Percentiles rank a stretch among this genome's conserved stretches.
phyloP scores from a whole-genome alignment of 306 rosid genomes.

The Macrotyloma uniflorum region DNA sequence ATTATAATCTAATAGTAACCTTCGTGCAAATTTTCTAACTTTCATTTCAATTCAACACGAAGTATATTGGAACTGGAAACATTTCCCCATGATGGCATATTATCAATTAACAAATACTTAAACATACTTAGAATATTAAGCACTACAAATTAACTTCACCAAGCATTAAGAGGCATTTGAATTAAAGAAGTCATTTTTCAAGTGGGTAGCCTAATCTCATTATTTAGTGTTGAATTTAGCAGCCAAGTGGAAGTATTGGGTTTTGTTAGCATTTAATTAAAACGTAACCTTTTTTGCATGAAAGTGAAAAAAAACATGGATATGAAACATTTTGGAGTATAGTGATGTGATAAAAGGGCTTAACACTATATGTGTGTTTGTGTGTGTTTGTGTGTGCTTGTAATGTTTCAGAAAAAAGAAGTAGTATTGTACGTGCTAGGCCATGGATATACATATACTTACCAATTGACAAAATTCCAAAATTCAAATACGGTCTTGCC shows the following conservation, averaged over 20 bases:
- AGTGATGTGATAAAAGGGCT: not conserved
- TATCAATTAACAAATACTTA: not conserved
- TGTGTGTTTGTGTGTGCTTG: not conserved
- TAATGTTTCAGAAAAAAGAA: not conserved
- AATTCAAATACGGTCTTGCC: not conserved
- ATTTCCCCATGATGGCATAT: not conserved
- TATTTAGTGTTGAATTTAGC: not conserved
- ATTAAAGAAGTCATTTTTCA: not conserved
- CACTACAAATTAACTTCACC: constrained; percentile 7
- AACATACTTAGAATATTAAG: not conserved
- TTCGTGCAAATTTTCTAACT: not conserved
- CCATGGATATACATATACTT: not conserved
- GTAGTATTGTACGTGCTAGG: not conserved
- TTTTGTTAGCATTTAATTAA: not conserved
- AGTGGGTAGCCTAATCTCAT: constrained; percentile 5
- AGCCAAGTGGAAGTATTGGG: not conserved
- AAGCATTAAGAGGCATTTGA: not conserved
- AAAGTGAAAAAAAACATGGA: not conserved
- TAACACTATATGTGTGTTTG: not conserved
- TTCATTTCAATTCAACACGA: not conserved
- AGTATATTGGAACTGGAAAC: constrained; percentile 12
- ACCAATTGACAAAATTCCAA: not conserved
- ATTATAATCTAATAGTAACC: constrained; percentile 17
- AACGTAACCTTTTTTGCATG: not conserved
- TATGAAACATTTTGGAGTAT: not conserved